A percentile compares a stretch with the other conserved stretches of the same genome.
phyloP scores from a whole-genome alignment of 2,329 filamentous ascomycete species.

The Penicillium sp. region DNA sequence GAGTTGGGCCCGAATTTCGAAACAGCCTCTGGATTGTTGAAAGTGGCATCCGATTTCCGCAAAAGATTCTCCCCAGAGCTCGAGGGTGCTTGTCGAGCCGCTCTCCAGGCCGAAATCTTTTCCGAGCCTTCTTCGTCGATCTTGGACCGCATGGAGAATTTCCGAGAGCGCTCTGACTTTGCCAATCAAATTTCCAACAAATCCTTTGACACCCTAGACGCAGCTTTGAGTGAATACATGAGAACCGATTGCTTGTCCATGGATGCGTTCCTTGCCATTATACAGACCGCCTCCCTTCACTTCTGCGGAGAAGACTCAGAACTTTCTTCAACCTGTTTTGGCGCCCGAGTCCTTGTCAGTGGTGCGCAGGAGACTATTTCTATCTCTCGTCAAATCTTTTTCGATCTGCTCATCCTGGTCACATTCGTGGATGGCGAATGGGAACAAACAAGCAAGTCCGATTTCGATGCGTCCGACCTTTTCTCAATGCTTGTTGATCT shows the following conservation, averaged over 20 bases:
- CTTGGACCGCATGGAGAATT: constrained; percentile 69
- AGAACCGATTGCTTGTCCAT: constrained; percentile 50
- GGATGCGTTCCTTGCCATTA: constrained; percentile 52
- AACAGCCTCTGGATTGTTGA: constrained; percentile 62
- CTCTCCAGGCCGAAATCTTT: constrained; percentile 70
- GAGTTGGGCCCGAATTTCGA: constrained; percentile 55
- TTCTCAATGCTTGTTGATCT: constrained; percentile 67
- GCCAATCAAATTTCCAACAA: constrained; percentile 78
- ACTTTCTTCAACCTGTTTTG: constrained; percentile 65
- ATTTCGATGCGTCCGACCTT: constrained; percentile 58
- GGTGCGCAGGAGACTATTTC: constrained; percentile 76
- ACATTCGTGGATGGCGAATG: constrained; percentile 84
- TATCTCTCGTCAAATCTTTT: constrained; percentile 69
- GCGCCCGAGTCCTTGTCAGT: constrained; percentile 69
- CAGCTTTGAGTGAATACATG: constrained; percentile 64
- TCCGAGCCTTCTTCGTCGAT: constrained; percentile 69
- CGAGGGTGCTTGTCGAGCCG: constrained; percentile 63
- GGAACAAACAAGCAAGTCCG: constrained; percentile 67
- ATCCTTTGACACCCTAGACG: constrained; percentile 67
- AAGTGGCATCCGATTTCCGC: constrained; percentile 67
- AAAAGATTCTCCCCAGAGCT: constrained; percentile 69
- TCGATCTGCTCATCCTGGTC: constrained; percentile 78
- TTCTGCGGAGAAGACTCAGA: constrained; percentile 42
- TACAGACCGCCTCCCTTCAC: constrained; percentile 49
- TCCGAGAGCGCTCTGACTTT: constrained; percentile 77